Evolutionary conservation across 1,139 yeast species (phyloP), one percentile per base, ranked within the genome.

Genomic region (Hyphopichia burtonii): DNA sequence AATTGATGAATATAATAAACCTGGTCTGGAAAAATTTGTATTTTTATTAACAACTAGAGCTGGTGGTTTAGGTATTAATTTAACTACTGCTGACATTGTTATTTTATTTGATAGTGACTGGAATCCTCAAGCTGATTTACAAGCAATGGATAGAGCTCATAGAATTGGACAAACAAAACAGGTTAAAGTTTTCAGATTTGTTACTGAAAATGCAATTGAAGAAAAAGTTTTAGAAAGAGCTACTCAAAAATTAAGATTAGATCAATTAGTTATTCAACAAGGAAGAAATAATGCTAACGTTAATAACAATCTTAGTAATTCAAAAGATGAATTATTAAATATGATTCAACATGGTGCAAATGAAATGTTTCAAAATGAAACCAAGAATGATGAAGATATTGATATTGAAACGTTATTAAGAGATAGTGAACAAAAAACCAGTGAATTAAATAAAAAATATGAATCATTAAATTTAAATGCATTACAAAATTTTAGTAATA

Each of bases 71-170:
- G 94, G 94, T 61, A 86, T 86, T 53, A 86, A 86, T 56, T 74
- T 86, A 55, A 85, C 90, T 3, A 69, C 83, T 23, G 93, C 93
- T 1, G 93, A 86, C 61, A 73, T 84, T 42, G 94, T 86, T 33
- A 72, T 86, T 1, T 63, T 86, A 35, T 86, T 74, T 58, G 94
- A 86, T 63, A 82, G 89, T 1, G 94, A 86, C 61, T 86, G 94
- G 94, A 86, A 86, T 52, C 94, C 94, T 2, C 94, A 86, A 57
- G 93, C 93, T 3, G 94, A 86, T 70, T 73, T 86, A 49, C 94
- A 86, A 61, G 93, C 93, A 0, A 86, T 86, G 94, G 94, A 86
- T 58, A 76, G 94, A 67, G 93, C 94, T 1, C 94, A 86, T 61
- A 78, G 94, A 74, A 86, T 86, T 58, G 94, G 94, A 6, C 94